These are phyloP conservation scores for Chalciporus chontae DNA, from an alignment of 768 basidiomycete species.

Conservation along the genomic window DNA sequence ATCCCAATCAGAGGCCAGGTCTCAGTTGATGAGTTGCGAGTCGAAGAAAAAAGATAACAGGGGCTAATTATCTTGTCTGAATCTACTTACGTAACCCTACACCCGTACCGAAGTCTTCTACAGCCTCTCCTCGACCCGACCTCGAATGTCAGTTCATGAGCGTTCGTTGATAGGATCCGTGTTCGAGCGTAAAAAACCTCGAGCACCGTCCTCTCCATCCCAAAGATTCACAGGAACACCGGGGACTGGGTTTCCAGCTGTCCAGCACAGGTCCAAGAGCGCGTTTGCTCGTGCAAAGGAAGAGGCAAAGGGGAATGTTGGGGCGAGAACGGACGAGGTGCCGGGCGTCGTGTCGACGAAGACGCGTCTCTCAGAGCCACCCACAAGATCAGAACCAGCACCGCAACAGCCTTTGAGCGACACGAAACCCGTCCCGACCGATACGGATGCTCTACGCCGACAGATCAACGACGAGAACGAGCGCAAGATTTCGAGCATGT, in stretches of 20 bases:
- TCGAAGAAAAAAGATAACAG: no score
- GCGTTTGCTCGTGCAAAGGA: constrained; percentile 54
- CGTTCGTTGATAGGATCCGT: constrained; percentile 42
- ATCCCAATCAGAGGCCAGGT: no score
- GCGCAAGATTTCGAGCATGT: constrained; percentile 61
- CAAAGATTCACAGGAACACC: constrained; percentile 16
- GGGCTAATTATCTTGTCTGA: no score
- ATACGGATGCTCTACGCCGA: constrained; percentile 44
- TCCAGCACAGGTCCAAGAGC: constrained; percentile 61
- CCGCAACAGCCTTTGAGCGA: not conserved
- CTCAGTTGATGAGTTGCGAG: no score
- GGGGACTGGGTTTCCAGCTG: constrained; percentile 57
- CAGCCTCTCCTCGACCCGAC: not conserved
- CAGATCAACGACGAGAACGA: constrained; percentile 69
- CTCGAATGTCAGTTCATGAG: constrained; percentile 22
- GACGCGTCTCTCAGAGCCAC: not conserved
- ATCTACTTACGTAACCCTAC: constrained; percentile 4
- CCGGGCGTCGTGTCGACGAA: constrained; percentile 28
- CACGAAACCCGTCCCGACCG: constrained; percentile 16
- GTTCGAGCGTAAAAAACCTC: constrained; percentile 37
- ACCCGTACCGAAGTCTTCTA: not conserved
- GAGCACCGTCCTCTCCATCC: constrained; percentile 23
- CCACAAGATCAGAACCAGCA: not conserved
- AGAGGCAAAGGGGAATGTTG: constrained; percentile 24
- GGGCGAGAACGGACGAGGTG: constrained; percentile 14